phyloP scores from a whole-genome alignment of 1,284 basidiomycete genomes.

The Marasmius tenuissimus region DNA sequence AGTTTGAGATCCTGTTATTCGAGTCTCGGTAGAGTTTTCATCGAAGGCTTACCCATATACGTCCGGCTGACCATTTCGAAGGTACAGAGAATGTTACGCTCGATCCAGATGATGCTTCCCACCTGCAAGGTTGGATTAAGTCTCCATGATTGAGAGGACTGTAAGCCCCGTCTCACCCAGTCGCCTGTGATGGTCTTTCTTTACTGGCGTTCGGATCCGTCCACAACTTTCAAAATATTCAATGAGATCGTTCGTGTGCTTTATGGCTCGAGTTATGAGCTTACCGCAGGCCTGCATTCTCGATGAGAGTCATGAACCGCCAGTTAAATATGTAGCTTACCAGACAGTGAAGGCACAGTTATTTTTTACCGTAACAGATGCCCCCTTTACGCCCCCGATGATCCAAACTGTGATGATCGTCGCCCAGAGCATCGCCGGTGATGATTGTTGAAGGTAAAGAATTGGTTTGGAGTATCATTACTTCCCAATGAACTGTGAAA shows the following conservation, averaged over 20 bases:
- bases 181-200: background rate
- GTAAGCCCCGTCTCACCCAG: background rate
- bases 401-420: background rate
- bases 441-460: background rate
- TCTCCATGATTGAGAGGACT: background rate
- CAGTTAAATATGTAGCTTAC: background rate
- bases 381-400: background rate
- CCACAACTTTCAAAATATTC: background rate
- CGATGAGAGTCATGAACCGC: background rate
- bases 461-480: background rate
- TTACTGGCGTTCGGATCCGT: background rate
- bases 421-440: background rate
- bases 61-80: background rate
- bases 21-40: background rate
- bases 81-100: background rate
- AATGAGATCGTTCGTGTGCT: background rate
- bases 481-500: background rate
- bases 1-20: background rate
- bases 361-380: background rate
- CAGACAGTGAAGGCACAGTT: conserved; percentile 1
- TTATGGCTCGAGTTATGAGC: background rate
- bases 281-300: background rate
- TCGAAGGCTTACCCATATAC: background rate
- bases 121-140: background rate
- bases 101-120: background rate